These are phyloP conservation scores for Hemisphaericaspora nanyangensis DNA, from an alignment of 805 yeast genomes.

Conservation along the genomic window DNA sequence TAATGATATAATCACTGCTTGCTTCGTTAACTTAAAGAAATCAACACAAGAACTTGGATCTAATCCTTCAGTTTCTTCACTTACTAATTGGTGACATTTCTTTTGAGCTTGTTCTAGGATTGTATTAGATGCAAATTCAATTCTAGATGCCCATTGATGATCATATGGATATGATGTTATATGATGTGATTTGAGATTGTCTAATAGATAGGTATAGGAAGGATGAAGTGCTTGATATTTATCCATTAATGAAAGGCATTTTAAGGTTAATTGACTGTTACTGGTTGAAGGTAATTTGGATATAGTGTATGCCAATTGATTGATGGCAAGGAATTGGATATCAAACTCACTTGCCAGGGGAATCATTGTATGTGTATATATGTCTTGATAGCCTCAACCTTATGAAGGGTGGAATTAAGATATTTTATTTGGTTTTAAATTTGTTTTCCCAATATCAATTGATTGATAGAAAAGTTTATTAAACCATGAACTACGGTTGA, in stretches of 20 bases:
- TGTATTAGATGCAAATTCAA: conserved; percentile 4
- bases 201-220: conserved; percentile 6
- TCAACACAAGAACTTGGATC: not conserved
- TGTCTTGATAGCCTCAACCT: too few relatives aligned
- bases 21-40: conserved; percentile 4
- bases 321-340: conserved; percentile 9
- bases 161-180: conserved; percentile 3
- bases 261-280: not conserved
- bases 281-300: conserved; percentile 2
- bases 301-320: conserved; percentile 9
- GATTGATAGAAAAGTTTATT: too few relatives aligned
- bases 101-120: conserved; percentile 3
- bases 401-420: too few relatives aligned
- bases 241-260: conserved; percentile 19
- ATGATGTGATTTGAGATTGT: conserved; percentile 2
- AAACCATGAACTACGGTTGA: too few relatives aligned
- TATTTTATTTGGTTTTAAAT: too few relatives aligned
- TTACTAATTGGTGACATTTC: not conserved
- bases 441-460: too few relatives aligned
- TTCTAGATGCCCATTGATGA: conserved; percentile 5
- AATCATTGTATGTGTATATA: not conserved
- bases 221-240: conserved; percentile 21
- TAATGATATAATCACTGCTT: conserved; percentile 8
- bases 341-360: conserved; percentile 1
- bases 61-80: not conserved